Evolutionary conservation across 2,329 filamentous ascomycete genomes (phyloP).

Genomic region (Malbranchea zuffiana): DNA sequence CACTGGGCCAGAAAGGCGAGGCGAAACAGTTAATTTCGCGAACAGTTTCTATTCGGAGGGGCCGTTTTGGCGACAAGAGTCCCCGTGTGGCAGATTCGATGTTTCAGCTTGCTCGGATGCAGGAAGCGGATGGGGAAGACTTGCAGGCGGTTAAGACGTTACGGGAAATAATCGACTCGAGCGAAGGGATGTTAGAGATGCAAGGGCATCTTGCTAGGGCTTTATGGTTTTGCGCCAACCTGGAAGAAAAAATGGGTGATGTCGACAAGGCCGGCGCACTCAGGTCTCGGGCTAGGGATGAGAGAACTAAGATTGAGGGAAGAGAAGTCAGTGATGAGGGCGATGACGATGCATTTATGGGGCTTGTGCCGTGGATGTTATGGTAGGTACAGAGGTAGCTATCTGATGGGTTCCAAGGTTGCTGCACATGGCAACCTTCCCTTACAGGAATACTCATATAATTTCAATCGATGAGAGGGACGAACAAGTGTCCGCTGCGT

Average conservation of each 20-base stretch:
- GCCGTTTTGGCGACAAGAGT: conserved; percentile 8
- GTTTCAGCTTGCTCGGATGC: conserved; percentile 4
- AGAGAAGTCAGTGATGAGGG: background rate
- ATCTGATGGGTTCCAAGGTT: too few species aligned
- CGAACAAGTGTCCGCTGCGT: too few species aligned
- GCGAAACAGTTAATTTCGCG: conserved; percentile 12
- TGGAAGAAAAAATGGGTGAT: conserved; percentile 2
- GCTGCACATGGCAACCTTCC: too few species aligned
- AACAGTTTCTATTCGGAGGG: conserved; percentile 13
- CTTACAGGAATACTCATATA: too few species aligned
- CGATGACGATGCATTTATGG: conserved; percentile 4
- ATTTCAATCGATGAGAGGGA: too few species aligned
- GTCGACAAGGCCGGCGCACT: background rate
- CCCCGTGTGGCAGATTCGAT: conserved; percentile 8
- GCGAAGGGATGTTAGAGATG: conserved; percentile 1
- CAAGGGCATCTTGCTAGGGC: conserved; percentile 5
- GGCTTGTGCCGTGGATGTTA: conserved; percentile 4
- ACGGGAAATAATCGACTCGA: background rate
- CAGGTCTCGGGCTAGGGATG: background rate
- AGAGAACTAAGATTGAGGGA: background rate
- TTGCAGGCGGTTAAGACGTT: conserved; percentile 1
- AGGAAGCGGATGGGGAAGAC: background rate
- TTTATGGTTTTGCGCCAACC: conserved; percentile 3
- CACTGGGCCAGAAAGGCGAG: conserved; percentile 7
- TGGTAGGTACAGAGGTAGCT: too few species aligned